Conservation (phyloP, 139 green algal species). For the Coelastrella sp. region DNA sequence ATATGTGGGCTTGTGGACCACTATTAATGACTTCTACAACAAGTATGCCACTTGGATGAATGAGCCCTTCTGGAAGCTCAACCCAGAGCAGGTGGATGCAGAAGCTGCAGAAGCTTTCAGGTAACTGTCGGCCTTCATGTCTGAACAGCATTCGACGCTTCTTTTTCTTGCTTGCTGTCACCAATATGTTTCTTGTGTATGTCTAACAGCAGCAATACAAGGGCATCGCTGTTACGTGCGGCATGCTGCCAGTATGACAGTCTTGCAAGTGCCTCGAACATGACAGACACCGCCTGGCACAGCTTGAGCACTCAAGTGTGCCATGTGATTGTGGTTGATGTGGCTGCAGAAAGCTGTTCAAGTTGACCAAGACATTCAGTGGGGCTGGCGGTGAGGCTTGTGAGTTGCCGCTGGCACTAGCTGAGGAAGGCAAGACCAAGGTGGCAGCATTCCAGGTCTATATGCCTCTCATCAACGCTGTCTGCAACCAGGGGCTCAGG, state of each 20-base stretch:
- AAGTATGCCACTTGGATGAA: conserved; percentile 68
- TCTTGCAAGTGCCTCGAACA: too few relatives aligned
- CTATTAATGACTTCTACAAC: conserved; percentile 64
- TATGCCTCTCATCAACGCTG: conserved; percentile 73
- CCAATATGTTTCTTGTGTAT: too few relatives aligned
- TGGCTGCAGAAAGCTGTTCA: conserved; percentile 75
- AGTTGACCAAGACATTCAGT: conserved; percentile 77
- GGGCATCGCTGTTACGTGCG: too few relatives aligned
- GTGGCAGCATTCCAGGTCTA: conserved; percentile 61
- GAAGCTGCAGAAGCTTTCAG: conserved; percentile 66
- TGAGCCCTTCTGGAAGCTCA: conserved; percentile 77
- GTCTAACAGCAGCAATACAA: too few relatives aligned
- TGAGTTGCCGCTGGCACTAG: conserved; percentile 57
- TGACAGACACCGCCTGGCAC: too few relatives aligned
- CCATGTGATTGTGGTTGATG: too few relatives aligned
- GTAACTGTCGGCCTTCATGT: background rate
- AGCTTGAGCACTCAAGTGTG: too few relatives aligned
- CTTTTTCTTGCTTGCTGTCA: too few relatives aligned
- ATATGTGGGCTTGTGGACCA: conserved; percentile 76
- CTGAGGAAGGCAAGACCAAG: conserved; percentile 64
- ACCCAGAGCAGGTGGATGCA: conserved; percentile 78
- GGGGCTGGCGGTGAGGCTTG: conserved; percentile 36
- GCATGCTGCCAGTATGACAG: too few relatives aligned
- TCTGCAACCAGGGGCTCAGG: conserved; percentile 82
- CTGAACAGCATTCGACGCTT: too few relatives aligned